Evolutionary conservation across 2,329 filamentous ascomycete genomes (phyloP).

Genomic region (Anisogramma anomala): DNA sequence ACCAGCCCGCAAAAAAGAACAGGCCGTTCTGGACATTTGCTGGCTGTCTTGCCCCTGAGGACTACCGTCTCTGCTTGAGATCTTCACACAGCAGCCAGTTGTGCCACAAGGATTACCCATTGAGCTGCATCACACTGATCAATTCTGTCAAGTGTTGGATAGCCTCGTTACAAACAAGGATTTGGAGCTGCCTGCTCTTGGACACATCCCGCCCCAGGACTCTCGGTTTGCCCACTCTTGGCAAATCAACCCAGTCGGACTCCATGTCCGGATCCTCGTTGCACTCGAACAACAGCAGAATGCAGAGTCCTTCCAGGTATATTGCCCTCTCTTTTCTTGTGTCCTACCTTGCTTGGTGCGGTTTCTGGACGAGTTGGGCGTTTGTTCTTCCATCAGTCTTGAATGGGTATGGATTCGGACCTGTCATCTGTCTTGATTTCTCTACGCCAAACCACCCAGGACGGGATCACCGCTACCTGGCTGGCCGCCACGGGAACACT

Average conservation of each 20-base stretch:
- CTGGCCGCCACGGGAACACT: no score
- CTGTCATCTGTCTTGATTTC: no score
- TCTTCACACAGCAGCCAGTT: constrained; percentile 8
- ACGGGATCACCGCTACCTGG: no score
- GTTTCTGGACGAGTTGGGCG: no score
- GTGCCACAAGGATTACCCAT: constrained; percentile 10
- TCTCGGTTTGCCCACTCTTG: constrained; percentile 37
- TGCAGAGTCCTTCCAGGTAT: constrained; percentile 51
- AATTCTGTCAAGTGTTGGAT: constrained; percentile 11
- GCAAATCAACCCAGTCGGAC: constrained; percentile 30
- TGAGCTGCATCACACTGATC: constrained; percentile 8
- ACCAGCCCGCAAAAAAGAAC: constrained; percentile 10
- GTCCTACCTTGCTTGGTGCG: no score
- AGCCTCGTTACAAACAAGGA: constrained; percentile 12
- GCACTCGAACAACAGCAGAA: constrained; percentile 41
- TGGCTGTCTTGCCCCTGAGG: constrained; percentile 5
- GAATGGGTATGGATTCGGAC: no score
- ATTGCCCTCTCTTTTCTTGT: constrained; percentile 37
- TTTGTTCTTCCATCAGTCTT: no score
- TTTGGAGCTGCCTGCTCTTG: constrained; percentile 23
- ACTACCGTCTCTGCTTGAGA: constrained; percentile 5
- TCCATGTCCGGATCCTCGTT: constrained; percentile 42
- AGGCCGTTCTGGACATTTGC: constrained; percentile 12
- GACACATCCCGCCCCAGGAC: constrained; percentile 28
- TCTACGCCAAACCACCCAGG: background rate